A percentile compares a stretch with the other conserved stretches of the same genome.
Evolutionary conservation across 352 stramenopile genomes (phyloP).

Genomic region (Thalassiosira gravida): DNA sequence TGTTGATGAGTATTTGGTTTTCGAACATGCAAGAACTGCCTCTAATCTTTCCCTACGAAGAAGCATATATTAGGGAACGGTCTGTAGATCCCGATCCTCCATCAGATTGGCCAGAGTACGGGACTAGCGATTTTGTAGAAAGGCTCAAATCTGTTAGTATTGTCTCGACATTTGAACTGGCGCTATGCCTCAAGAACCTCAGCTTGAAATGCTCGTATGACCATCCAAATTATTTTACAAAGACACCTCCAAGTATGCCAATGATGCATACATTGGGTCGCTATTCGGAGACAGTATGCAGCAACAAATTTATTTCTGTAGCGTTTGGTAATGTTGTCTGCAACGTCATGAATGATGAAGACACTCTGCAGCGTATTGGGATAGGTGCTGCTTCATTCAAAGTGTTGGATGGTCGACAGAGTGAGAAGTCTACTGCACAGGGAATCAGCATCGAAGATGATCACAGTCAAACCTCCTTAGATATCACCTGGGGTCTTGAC

Average conservation of each 20-base stretch:
- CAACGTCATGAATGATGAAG: conserved; percentile 61
- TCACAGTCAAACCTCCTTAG: conserved; percentile 40
- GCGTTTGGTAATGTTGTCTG: conserved; percentile 58
- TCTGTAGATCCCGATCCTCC: conserved; percentile 51
- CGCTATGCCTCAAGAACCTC: conserved; percentile 59
- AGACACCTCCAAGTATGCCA: conserved; percentile 40
- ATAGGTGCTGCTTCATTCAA: conserved; percentile 54
- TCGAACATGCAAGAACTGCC: conserved; percentile 85
- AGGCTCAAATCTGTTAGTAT: conserved; percentile 34
- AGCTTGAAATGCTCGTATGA: conserved; percentile 60
- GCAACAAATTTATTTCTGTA: conserved; percentile 43
- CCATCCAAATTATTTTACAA: conserved; percentile 54
- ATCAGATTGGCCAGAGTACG: conserved; percentile 81
- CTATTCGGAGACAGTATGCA: conserved; percentile 6
- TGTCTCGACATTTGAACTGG: conserved; percentile 55
- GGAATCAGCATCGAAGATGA: conserved; percentile 37
- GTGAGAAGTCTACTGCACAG: conserved; percentile 23
- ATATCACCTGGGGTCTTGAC: conserved; percentile 77
- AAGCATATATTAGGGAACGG: conserved; percentile 50
- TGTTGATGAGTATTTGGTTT: conserved; percentile 84
- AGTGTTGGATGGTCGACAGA: conserved; percentile 35
- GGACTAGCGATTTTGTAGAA: conserved; percentile 55
- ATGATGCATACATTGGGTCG: conserved; percentile 38
- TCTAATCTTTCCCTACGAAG: conserved; percentile 75
- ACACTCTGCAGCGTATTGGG: conserved; percentile 45